Base-by-base conservation (phyloP, 805 yeast genomes). In the Sungouiella thailandica region DNA sequence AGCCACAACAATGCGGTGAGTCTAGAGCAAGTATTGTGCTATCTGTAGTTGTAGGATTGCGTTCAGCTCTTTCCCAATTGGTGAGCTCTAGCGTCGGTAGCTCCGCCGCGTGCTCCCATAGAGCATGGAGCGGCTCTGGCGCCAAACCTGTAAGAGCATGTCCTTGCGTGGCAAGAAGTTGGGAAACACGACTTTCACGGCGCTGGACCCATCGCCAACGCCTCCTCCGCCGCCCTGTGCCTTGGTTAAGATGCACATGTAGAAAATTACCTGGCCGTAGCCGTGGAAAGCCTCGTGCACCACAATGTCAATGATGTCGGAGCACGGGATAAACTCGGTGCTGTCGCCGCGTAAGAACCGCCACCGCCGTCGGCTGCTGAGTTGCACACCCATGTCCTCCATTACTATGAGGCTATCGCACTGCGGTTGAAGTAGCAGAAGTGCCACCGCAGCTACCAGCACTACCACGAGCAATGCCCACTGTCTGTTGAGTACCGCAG, bases 221-320 rank as follows among this genome's bases (percentile, higher is more conserved):
- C 23, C 24, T 20, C 32, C 35, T 7, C 45, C 41, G 14, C 20
- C 31, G 10, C 40, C 44, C 33, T 37, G 36, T 25, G 53, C 47
- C 33, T 68, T 68, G 12, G 78, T 70, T 23, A 83, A 59, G 4
- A 83, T 61, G 26, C 80, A 76, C 52, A 84, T 58, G 49, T 83
- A 80, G 52, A 70, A 80, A 2, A 80, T 62, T 7, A 83, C 86
- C 41, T 66, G 69, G 41, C 78, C 79, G 41, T 77, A 72, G 5
- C 81, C 81, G 35, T 67, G 67, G 51, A 85, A 83, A 0, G 84
- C 89, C 54, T 85, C 95, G 50, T 83, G 83, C 17, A 85, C 78
- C 0, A 82, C 73, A 8, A 84, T 54, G 52, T 83, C 90, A 4
- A 73, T 68, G 32, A 84, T 68, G 28, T 64, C 63, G 29, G 70